phyloP scores from a whole-genome alignment of 495 filamentous ascomycete genomes.

The Neurospora intermedia region DNA sequence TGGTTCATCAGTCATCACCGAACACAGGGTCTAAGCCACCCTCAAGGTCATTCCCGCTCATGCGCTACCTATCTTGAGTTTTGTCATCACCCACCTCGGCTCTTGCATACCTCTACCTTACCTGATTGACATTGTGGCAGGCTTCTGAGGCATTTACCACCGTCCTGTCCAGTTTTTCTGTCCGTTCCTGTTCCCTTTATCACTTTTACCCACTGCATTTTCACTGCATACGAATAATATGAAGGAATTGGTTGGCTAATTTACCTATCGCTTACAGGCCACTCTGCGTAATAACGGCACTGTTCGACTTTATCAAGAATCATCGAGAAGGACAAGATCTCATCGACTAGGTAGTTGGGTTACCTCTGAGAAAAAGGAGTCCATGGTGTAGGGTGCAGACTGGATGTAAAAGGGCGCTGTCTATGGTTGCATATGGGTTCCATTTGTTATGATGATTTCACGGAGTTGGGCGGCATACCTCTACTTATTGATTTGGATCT shows the following conservation, averaged over 20 bases:
- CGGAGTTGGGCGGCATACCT: not conserved
- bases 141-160: not conserved
- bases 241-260: not conserved
- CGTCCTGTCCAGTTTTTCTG: not conserved
- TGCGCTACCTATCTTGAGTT: not conserved
- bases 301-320: constrained; percentile 20
- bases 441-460: not conserved
- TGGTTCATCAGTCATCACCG: not conserved
- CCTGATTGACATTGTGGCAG: too few species aligned
- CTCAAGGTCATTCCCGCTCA: not conserved
- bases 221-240: not conserved
- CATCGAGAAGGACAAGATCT: constrained; percentile 19
- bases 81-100: not conserved
- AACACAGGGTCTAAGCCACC: not conserved
- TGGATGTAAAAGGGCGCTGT: not conserved
- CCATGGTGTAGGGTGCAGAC: not conserved
- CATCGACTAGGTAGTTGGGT: constrained; percentile 9
- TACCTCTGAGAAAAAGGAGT: too few species aligned
- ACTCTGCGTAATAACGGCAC: constrained; percentile 11
- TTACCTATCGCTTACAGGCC: constrained; percentile 5
- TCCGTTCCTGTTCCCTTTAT: not conserved
- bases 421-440: not conserved
- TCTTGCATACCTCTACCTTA: too few species aligned
- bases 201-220: not conserved
- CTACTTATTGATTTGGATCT: not conserved